Evolutionary conservation across 306 rosid genomes (phyloP), one percentile per base, ranked within the genome.

Genomic region (Styphnolobium japonicum): DNA sequence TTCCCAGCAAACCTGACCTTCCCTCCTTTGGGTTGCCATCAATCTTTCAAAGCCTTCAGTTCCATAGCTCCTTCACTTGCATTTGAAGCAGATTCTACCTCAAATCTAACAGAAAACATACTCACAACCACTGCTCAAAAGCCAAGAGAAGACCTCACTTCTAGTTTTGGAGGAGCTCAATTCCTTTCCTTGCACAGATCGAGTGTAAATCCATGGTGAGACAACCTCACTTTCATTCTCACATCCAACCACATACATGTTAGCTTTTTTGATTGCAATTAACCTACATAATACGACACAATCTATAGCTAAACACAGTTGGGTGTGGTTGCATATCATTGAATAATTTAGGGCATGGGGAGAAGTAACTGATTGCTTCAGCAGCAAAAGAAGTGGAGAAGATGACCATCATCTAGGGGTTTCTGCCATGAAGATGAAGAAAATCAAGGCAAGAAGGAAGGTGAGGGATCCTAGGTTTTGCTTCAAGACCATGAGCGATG

Each of bases 381-480:
- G 71, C 78, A 83, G 70, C 73, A 95, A 83, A 67, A 87, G 87
- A 65, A 81, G 79, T 37, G 85, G 86, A 33, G 84, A 62, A 63
- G 85, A 79, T 55, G 77, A 84, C 57, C 78, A 86, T 67, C 75
- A 77, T 57, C 27, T 93, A 5, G 96, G 96, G 46, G 77, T 95
- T 21, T 86, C 91, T 23, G n/a, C 85, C 23, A 82, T 87, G 89
- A 96, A 89, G 90, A 90, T 96, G 98, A 96, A 91, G 90, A 96
- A 90, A 85, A 89, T 96, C 6, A 96, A 96, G 86, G 88, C 84
- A 72, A 85, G 99, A 77, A 91, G 97, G 78, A 96, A 91, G 74
- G 98, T 96, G 81, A 91, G 99, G 68, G 99, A 93, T 60, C 99
- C 99, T 52, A 92, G 99, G 87, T 96, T 96, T 88, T 91, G 97